A percentile compares a stretch with the other conserved stretches of the same genome.
Conservation (phyloP, 257 asterid genomes). For the Fraxinus quadrangulata region DNA sequence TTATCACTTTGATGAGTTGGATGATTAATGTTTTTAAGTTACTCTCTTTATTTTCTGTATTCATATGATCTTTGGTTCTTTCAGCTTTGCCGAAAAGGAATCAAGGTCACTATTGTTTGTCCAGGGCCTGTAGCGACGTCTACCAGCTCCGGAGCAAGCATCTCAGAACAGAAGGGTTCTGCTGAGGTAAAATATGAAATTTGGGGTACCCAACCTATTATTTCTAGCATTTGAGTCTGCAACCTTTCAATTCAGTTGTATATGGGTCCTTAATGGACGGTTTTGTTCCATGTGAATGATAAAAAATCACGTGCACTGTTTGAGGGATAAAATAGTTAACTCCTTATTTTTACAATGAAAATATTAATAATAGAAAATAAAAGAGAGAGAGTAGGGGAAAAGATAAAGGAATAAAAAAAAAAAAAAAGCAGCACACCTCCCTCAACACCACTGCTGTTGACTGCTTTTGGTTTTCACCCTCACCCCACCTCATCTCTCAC, state of each 20-base stretch:
- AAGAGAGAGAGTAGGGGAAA: background rate
- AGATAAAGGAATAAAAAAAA: background rate
- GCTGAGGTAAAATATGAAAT: conserved; percentile 56
- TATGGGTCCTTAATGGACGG: background rate
- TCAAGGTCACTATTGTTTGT: conserved; percentile 90
- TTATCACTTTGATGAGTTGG: conserved; percentile 2
- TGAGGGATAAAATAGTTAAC: background rate
- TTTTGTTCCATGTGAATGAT: background rate
- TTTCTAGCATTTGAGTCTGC: background rate
- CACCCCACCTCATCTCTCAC: background rate
- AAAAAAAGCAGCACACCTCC: background rate
- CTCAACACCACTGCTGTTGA: background rate
- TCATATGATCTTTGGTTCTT: conserved; percentile 23
- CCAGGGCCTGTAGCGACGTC: conserved; percentile 89
- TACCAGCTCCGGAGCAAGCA: conserved; percentile 53
- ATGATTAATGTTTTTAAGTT: conserved; percentile 6
- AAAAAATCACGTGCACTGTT: background rate
- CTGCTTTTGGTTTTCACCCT: background rate
- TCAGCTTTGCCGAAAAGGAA: conserved; percentile 81
- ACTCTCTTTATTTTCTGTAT: conserved; percentile 17
- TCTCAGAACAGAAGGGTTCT: conserved; percentile 46
- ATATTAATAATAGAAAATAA: background rate
- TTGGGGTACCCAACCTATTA: background rate
- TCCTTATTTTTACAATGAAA: background rate
- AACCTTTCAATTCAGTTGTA: background rate